Conservation (phyloP, 306 rosid species). For the Sophora flavescens region DNA sequence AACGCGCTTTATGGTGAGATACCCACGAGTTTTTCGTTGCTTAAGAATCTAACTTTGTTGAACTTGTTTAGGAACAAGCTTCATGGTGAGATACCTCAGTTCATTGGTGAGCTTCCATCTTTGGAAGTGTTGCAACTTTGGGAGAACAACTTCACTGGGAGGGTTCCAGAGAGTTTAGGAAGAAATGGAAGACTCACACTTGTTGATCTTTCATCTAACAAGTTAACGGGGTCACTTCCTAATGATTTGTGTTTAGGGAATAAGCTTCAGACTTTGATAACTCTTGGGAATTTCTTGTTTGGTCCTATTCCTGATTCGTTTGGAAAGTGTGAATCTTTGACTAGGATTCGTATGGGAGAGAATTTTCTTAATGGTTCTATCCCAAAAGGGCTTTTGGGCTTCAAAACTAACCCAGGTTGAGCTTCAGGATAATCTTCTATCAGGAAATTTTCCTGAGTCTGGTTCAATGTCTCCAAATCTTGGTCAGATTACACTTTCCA, state of each 20-base stretch:
- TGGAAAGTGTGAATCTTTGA: conserved; percentile 74
- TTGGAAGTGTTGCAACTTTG: conserved; percentile 87
- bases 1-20: conserved; percentile 76
- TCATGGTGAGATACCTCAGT: conserved; percentile 91
- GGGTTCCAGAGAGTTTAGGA: conserved; percentile 78
- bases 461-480: conserved; percentile 59
- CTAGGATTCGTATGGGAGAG: conserved; percentile 88
- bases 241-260: conserved; percentile 80
- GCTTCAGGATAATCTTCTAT: conserved; percentile 77
- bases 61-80: conserved; percentile 89
- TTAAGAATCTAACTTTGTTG: conserved; percentile 79
- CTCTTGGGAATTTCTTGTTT: conserved; percentile 75
- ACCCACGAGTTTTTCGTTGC: conserved; percentile 67
- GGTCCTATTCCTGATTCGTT: conserved; percentile 93
- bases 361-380: conserved; percentile 89
- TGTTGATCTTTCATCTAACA: conserved; percentile 87
- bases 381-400: conserved; percentile 83
- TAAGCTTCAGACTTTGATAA: conserved; percentile 76
- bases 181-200: conserved; percentile 75
- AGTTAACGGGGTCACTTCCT: conserved; percentile 80
- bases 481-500: conserved; percentile 88
- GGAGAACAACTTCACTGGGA: conserved; percentile 93
- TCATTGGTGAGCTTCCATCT: conserved; percentile 75
- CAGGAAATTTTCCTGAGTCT: conserved; percentile 73
- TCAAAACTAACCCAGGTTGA: conserved; percentile 80